Base-by-base conservation (phyloP, 1,139 yeast species). In the Diutina mesorugosa region DNA sequence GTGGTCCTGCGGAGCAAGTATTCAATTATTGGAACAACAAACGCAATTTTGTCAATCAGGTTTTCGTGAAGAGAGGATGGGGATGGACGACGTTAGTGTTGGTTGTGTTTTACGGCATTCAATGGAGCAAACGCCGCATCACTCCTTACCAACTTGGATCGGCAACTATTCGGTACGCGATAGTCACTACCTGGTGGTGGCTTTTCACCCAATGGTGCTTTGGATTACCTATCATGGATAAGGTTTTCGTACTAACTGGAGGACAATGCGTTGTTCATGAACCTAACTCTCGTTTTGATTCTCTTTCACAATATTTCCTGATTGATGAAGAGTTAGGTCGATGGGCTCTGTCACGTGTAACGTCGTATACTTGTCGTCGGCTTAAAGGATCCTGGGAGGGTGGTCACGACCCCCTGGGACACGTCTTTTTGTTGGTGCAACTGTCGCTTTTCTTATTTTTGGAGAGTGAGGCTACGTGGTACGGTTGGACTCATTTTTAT, bases 381-480 rank as follows among this genome's bases (percentile, higher is more conserved):
- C 62, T 80, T 28, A 81, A 80, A 29, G 97, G 97, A 0, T 62
- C 72, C 3, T 91, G 98, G 99, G 67, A 66, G 9, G 97, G 97
- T 1, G 99, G 99, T 0, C 96, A 90, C 66, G 99, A 93, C 71
- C 96, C 98, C 14, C 86, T 95, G 60, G 99, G 99, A 0, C 99
- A 93, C 67, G 87, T 90, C 0, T 93, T 91, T 64, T 68, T 93
- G 54, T 70, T 93, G 58, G 81, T 88, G 3, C 85, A 89, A 60
- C 80, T 93, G 57, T 81, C 89, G 18, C 71, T 88, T 63, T 80
- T 86, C 60, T 66, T 93, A 62, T 77, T 87, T 66, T 81, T 83
- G 58, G 98, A 91, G 66, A 68, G 84, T 7, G 62, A 74, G 30
- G 79, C 79, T 9, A 74, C 67, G 59, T 74, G 77, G 76, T 58